Evolutionary conservation across 495 filamentous ascomycete species (phyloP), one percentile per base, ranked within the genome.

Genomic region (Aspergillus nanangensis): DNA sequence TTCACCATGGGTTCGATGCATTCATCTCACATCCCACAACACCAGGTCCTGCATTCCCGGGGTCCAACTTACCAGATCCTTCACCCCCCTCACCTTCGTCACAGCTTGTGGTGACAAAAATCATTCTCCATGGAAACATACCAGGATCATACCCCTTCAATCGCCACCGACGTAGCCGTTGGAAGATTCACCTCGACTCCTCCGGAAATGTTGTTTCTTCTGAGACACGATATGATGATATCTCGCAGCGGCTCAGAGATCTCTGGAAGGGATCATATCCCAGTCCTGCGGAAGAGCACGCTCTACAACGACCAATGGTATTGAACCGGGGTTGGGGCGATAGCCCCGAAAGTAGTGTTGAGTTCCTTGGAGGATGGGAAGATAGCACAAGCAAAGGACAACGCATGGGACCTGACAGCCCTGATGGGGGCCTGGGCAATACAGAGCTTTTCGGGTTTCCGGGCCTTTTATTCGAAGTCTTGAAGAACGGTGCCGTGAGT

Each of bases 91-190:
- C 71, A 52, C 58, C 70, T 14, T 67, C 78, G 5, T 65, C 83
- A 48, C 82, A 82, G 34, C 70, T 88, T 3, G 87, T 90, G 0
- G 93, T 88, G 9, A 91, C 88, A 4, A 97, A 98, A 61, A 64
- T 98, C 10, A 80, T 96, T 34, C 68, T 97, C 1, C 93, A 98
- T 65, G 88, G 83, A 23, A 98, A 98, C 56, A 82, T 98, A 3
- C 93, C 93, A 3, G 93, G 93, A 0, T 95, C 90, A 3, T 96
- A 96, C 67, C 86, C 90, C 5, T 98, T 98, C 70, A 96, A 98
- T 62, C 79, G 93, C 19, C 89, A 97, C 62, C 84, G 93, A 8
- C 80, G 93, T 49, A 89, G 84, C 52, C 81, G 90, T 22, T 98
- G 93, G 93, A 80, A 79, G 43, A 82, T 98, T 37, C 65, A 88